phyloP scores from a whole-genome alignment of 31 red algal species.

The Pterothamnion heteromorphum region DNA sequence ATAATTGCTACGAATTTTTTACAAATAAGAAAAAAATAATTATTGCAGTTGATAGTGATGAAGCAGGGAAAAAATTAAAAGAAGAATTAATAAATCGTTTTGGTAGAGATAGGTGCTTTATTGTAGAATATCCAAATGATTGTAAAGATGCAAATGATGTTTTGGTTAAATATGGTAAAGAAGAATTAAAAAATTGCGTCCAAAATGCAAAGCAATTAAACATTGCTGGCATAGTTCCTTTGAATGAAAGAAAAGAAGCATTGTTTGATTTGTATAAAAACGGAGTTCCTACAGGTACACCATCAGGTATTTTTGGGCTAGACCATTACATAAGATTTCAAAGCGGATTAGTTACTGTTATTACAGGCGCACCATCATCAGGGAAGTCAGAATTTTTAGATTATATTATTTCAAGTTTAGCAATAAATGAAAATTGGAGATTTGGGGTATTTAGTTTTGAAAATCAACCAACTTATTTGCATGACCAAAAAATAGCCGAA shows the following conservation, averaged over 20 bases:
- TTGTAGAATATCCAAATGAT: neutral
- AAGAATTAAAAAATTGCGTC: neutral
- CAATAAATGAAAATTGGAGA: neutral
- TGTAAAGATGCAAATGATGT: conserved; percentile 23
- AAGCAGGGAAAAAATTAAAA: conserved; percentile 1
- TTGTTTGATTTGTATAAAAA: neutral
- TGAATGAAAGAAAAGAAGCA: neutral
- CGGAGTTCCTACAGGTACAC: neutral
- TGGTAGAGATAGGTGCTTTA: neutral
- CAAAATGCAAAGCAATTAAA: neutral
- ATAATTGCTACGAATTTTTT: neutral
- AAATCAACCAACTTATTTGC: neutral
- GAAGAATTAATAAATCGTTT: neutral
- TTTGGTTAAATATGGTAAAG: neutral
- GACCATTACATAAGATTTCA: neutral
- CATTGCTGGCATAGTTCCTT: neutral
- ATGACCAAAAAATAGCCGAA: neutral
- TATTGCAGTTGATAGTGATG: neutral
- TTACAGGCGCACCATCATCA: neutral
- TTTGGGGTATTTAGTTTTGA: neutral
- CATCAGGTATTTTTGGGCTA: neutral
- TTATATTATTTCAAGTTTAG: neutral
- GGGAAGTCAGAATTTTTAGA: neutral
- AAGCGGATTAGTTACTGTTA: neutral
- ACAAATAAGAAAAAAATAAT: neutral